Base-by-base conservation (phyloP, 148 eudicot genomes). In the Limonium bicolor region DNA sequence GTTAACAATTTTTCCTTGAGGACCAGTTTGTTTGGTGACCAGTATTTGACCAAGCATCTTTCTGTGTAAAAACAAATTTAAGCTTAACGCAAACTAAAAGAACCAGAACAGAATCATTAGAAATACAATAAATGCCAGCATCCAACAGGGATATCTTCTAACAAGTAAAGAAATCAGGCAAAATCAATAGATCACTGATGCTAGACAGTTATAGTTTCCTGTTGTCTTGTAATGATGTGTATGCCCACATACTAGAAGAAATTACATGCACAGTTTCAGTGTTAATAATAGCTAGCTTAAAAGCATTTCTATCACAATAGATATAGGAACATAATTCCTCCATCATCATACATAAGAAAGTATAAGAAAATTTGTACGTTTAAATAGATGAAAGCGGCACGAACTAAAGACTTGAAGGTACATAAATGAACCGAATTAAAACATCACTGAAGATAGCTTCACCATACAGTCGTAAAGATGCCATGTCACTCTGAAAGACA, bases 1-100 rank as follows among this genome's bases (percentile, higher is more conserved):
- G 76, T 78, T 80, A 70, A 80, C 95, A 71, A 80, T 54, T 67
- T 84, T 90, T 16, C 99, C 99, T 56, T 84, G 78, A 39, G 87
- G 51, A 33, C 99, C 95, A 55, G 87, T 77, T 71, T 90, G 95
- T 53, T 90, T 90, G n/a, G 99, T 90, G 24, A 90, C 99, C 57
- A 90, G 77, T 46, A 73, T 76, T 70, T 90, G 93, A 6, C 99
- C 99, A 52, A 90, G 85, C 99, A 90, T 90, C 67, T 84, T 75
- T 36, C 75, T 78, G 73, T 49, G 60, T 55, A 25, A 33, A 49
- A 18, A 7, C 5, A 36, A 16, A 45, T 23, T 19, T 19, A 6
- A 26, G 20, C 10, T 20, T 39, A 40, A 26, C 36, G 10, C 26
- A 31, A 33, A 30, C 3, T 7, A 17, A 19, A 13, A 45, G 4